phyloP scores from a whole-genome alignment of 805 yeast species.

The Barnettozyma sp. region DNA sequence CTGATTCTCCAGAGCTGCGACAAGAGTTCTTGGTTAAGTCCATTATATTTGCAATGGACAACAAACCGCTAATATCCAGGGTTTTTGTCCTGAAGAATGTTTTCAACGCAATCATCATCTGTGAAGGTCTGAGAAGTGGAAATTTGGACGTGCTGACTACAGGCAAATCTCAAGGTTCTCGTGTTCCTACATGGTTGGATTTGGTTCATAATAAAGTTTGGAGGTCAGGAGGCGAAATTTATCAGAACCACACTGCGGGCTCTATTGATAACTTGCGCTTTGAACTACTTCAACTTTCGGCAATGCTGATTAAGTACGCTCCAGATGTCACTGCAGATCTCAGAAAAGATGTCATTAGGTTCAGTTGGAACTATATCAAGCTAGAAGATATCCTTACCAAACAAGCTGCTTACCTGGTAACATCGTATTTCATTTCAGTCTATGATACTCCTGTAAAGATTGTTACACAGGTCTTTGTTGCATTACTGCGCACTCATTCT shows the following conservation, averaged over 20 bases:
- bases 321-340: constrained; percentile 51
- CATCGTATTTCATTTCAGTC: constrained; percentile 76
- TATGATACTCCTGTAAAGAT: constrained; percentile 86
- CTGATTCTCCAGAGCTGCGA: constrained; percentile 40
- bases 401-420: constrained; percentile 87
- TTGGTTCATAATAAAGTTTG: constrained; percentile 61
- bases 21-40: constrained; percentile 45
- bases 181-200: constrained; percentile 55
- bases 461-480: constrained; percentile 88
- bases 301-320: constrained; percentile 64
- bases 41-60: constrained; percentile 42
- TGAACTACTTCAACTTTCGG: constrained; percentile 75
- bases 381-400: constrained; percentile 84
- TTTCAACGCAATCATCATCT: constrained; percentile 57
- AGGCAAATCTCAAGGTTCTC: constrained; percentile 24
- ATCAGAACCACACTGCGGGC: constrained; percentile 53
- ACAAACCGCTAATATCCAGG: constrained; percentile 45
- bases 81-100: constrained; percentile 56
- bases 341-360: constrained; percentile 82
- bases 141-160: constrained; percentile 42
- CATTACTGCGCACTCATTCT: constrained; percentile 77
- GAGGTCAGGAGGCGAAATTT: constrained; percentile 53
- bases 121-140: constrained; percentile 47
- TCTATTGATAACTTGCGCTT: constrained; percentile 67
- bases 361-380: constrained; percentile 89